These are phyloP conservation scores for Cenchrus fungigraminus DNA, from an alignment of 176 grass and related monocot genomes.

Conservation along the genomic window DNA sequence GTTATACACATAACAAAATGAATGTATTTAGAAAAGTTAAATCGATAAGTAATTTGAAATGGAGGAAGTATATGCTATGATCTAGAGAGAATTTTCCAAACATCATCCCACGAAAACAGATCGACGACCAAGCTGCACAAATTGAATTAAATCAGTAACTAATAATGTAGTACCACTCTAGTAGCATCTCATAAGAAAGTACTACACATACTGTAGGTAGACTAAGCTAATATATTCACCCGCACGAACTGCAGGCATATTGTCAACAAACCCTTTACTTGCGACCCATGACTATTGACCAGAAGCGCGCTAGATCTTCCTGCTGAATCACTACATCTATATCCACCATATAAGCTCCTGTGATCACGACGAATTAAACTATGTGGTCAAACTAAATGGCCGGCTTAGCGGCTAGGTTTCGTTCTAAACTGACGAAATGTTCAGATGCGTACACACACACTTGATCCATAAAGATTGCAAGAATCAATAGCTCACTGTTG, in stretches of 20 bases:
- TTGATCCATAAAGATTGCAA: neutral
- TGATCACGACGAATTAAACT: neutral
- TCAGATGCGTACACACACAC: constrained; percentile 34
- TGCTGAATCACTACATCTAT: neutral
- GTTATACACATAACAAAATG: neutral
- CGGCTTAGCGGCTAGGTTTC: constrained; percentile 33
- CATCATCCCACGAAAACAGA: constrained; percentile 33
- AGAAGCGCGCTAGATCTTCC: constrained; percentile 1
- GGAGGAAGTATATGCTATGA: neutral
- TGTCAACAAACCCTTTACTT: constrained; percentile 43
- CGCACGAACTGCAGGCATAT: constrained; percentile 23
- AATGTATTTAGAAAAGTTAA: neutral
- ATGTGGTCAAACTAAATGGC: constrained; percentile 46
- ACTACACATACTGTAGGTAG: neutral
- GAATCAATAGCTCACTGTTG: neutral
- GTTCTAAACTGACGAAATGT: constrained; percentile 24
- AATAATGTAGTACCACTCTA: neutral
- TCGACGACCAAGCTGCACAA: constrained; percentile 11
- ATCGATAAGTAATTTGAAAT: neutral
- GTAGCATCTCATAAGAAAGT: neutral
- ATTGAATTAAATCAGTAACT: neutral
- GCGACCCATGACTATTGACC: constrained; percentile 56
- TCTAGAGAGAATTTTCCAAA: neutral
- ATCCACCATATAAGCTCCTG: neutral
- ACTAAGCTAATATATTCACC: neutral